phyloP scores from a whole-genome alignment of 1,284 basidiomycete genomes.

The Ceratobasidium sp. region DNA sequence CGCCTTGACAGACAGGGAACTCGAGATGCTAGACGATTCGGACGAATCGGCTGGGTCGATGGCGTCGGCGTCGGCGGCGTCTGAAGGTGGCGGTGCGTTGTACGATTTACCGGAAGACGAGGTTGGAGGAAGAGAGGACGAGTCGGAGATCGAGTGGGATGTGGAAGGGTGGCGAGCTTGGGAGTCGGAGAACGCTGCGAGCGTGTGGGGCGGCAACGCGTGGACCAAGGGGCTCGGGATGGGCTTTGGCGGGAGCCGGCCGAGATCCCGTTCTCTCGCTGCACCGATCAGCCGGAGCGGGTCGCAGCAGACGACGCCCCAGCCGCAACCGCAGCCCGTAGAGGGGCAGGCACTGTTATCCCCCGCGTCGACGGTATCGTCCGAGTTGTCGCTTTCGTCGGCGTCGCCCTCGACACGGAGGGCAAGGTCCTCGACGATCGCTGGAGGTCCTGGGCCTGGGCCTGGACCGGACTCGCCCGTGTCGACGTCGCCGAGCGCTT shows the following conservation, averaged over 20 bases:
- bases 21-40: not conserved
- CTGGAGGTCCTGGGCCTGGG: not conserved
- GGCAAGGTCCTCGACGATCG: conserved; percentile 26
- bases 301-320: not conserved
- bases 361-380: conserved; percentile 26
- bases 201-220: not conserved
- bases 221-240: not conserved
- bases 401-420: conserved; percentile 8
- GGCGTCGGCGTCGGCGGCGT: not conserved
- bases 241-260: not conserved
- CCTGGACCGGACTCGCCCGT: conserved; percentile 2
- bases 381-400: conserved; percentile 14
- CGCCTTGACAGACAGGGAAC: conserved; percentile 14
- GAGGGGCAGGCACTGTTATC: not conserved
- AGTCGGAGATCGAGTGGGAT: conserved; percentile 34
- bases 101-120: not conserved
- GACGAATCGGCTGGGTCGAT: conserved; percentile 13
- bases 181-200: conserved; percentile 29
- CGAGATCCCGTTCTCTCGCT: conserved; percentile 18
- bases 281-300: conserved; percentile 13
- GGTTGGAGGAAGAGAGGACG: not conserved
- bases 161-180: conserved; percentile 31
- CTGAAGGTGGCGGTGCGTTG: not conserved
- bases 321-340: conserved; percentile 3
- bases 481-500: conserved; percentile 5